Base-by-base conservation (phyloP, 73 alveolate species). In the Symbiodinium natans region DNA sequence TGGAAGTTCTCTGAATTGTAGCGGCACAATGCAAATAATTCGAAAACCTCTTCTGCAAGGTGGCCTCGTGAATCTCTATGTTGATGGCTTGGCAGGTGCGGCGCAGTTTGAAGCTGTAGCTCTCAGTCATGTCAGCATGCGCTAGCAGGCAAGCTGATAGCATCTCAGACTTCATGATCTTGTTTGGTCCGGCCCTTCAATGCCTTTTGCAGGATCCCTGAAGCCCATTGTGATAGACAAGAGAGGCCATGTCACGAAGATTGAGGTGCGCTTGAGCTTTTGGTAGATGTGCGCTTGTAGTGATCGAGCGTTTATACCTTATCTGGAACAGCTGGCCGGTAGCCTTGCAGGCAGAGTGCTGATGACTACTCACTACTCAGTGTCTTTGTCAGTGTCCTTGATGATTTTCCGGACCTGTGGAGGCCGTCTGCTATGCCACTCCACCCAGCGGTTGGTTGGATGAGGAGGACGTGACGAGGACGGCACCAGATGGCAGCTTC, bases 361-460 rank as follows among this genome's bases (percentile, higher is more conserved):
- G n/a, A n/a, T n/a, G n/a, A n/a, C n/a, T n/a, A n/a, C n/a, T n/a
- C n/a, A n/a, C n/a, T n/a, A n/a, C n/a, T n/a, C n/a, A n/a, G n/a
- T n/a, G n/a, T n/a, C n/a, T n/a, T n/a, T n/a, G n/a, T n/a, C n/a
- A n/a, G n/a, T n/a, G n/a, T n/a, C n/a, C n/a, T n/a, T n/a, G n/a
- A n/a, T n/a, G n/a, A n/a, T n/a, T n/a, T n/a, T n/a, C n/a, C n/a
- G n/a, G n/a, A n/a, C n/a, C n/a, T n/a, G n/a, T n/a, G n/a, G 21
- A 89, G 96, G 96, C 96, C 88, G 38, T 90, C 77, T 90, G 96
- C 82, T 90, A 90, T 6, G 96, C 96, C 71, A 90, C 96, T 19
- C 96, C 96, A 4, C 96, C 96, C 46, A 90, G 96, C 52, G 96
- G 96, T 74, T 90, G 96, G 96, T 74, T 90, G 77, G 96, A 90